Percentiles rank a stretch among this genome's conserved stretches.
phyloP scores from a whole-genome alignment of 805 yeast species.

The Hermanozyma aechmeae region DNA sequence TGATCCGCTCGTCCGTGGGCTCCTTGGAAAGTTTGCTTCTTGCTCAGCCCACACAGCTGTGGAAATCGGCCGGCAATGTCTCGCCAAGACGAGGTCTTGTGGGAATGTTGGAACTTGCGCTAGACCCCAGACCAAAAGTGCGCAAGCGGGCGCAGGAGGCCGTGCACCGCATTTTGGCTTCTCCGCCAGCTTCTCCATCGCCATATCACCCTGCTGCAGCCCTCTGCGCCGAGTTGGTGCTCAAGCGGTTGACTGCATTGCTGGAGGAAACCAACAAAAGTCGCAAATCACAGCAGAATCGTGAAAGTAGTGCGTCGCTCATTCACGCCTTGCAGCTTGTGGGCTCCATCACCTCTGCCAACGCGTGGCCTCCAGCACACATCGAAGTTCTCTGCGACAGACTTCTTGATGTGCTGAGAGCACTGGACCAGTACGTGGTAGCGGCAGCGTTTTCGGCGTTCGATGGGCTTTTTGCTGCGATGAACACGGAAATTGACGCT shows the following conservation, averaged over 20 bases:
- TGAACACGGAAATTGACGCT: slow-evolving; percentile 50
- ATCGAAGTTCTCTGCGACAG: slow-evolving; percentile 69
- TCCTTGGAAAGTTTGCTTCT: slow-evolving; percentile 69
- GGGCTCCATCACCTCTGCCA: slow-evolving; percentile 58
- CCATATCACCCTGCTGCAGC: slow-evolving; percentile 72
- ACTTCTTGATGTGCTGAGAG: slow-evolving; percentile 65
- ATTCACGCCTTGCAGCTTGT: slow-evolving; percentile 75
- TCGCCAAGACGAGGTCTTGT: slow-evolving; percentile 78
- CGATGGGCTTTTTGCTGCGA: slow-evolving; percentile 65
- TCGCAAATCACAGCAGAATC: slow-evolving; percentile 26
- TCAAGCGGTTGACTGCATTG: slow-evolving; percentile 42
- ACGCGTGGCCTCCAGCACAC: slow-evolving; percentile 72
- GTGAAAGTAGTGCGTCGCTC: slow-evolving; percentile 46
- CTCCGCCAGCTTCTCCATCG: slow-evolving; percentile 70
- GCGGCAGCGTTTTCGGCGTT: slow-evolving; percentile 76
- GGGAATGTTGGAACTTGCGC: slow-evolving; percentile 67
- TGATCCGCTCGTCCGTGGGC: slow-evolving; percentile 77
- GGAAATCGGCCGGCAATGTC: slow-evolving; percentile 51
- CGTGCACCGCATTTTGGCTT: slow-evolving; percentile 49
- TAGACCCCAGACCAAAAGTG: slow-evolving; percentile 90
- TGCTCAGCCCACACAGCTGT: slow-evolving; percentile 72
- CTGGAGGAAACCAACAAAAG: slow-evolving; percentile 24
- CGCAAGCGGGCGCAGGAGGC: slow-evolving; percentile 94
- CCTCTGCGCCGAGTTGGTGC: slow-evolving; percentile 58
- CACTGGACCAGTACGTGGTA: slow-evolving; percentile 80